A percentile compares a stretch with the other conserved stretches of the same genome.
phyloP scores from a whole-genome alignment of 805 yeast genomes.

The Maudiozyma barnettii region DNA sequence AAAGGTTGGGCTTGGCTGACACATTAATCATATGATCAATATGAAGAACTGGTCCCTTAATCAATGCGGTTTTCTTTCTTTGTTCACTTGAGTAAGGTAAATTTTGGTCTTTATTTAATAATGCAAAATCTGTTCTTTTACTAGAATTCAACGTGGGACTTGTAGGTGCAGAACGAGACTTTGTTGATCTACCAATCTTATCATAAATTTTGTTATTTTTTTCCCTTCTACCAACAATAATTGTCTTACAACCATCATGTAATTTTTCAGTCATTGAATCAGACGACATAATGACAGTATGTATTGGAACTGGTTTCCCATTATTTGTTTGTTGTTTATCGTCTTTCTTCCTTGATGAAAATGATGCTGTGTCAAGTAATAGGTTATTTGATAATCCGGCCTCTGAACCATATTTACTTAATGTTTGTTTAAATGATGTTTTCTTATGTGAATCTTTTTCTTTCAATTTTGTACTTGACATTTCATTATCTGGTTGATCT shows the following conservation, averaged over 20 bases:
- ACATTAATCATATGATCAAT: constrained; percentile 51
- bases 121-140: background rate
- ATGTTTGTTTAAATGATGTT: background rate
- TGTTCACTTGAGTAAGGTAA: constrained; percentile 42
- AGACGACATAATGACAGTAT: constrained; percentile 19
- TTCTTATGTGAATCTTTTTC: background rate
- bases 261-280: constrained; percentile 22
- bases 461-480: background rate
- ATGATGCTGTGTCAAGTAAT: background rate
- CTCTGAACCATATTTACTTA: constrained; percentile 1
- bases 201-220: background rate
- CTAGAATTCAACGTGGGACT: background rate
- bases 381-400: background rate
- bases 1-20: constrained; percentile 36
- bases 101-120: background rate
- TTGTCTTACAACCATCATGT: constrained; percentile 20
- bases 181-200: background rate
- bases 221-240: constrained; percentile 23
- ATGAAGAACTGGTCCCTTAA: constrained; percentile 76
- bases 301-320: constrained; percentile 11
- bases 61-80: constrained; percentile 66
- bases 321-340: constrained; percentile 5
- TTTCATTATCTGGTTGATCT: background rate
- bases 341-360: constrained; percentile 8
- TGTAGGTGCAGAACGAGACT: background rate